These are phyloP conservation scores for Verticillium isaacii DNA, from an alignment of 2,329 filamentous ascomycete genomes.

Conservation along the genomic window DNA sequence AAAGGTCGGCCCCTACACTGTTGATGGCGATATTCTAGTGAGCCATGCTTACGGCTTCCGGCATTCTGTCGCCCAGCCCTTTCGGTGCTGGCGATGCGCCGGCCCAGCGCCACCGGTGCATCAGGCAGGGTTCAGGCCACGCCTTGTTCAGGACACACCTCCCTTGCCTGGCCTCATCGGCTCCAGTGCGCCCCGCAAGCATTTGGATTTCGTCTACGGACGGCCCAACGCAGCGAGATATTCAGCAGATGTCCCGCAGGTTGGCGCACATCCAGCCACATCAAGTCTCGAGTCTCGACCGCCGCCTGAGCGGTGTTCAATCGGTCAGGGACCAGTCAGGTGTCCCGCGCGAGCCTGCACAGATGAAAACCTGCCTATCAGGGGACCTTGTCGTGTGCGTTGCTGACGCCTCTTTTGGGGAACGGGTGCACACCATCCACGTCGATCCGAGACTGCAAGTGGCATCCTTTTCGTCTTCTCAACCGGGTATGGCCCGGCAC, in stretches of 20 bases:
- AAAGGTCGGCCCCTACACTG: background rate
- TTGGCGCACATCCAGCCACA: background rate
- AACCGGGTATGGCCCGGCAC: background rate
- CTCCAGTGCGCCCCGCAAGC: too few relatives aligned
- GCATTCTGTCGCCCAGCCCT: background rate
- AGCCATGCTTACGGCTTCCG: background rate
- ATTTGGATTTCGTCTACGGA: too few relatives aligned
- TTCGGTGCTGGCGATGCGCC: background rate
- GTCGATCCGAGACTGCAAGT: background rate
- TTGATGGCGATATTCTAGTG: background rate
- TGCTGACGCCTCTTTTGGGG: background rate
- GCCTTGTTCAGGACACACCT: too few relatives aligned
- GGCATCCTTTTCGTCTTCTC: background rate
- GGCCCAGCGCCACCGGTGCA: background rate
- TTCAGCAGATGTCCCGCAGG: background rate
- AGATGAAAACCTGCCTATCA: background rate
- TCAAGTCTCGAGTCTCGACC: background rate
- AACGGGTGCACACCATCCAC: background rate
- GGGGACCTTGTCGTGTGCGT: background rate
- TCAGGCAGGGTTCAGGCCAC: background rate
- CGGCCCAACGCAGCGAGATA: too few relatives aligned
- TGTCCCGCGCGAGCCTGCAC: background rate
- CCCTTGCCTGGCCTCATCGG: background rate
- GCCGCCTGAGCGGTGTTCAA: background rate
- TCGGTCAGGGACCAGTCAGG: background rate